A percentile compares a stretch with the other conserved stretches of the same genome.
Conservation (phyloP, 2,329 filamentous ascomycete genomes). For the Fusarium tuaranense region DNA sequence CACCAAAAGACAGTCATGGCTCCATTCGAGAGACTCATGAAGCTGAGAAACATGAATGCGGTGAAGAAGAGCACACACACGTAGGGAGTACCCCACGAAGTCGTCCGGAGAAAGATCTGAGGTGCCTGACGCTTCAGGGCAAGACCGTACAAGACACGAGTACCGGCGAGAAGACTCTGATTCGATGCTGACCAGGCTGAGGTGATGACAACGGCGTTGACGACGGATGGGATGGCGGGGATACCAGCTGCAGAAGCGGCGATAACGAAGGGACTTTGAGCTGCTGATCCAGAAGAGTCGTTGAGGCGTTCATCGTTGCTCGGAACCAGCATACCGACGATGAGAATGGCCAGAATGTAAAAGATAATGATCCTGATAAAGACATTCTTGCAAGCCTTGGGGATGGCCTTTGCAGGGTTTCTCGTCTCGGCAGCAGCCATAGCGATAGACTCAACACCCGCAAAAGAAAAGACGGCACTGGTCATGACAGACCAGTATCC, state of each 20-base stretch:
- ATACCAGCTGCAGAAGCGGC: conserved; percentile 77
- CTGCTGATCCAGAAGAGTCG: conserved; percentile 58
- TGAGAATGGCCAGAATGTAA: conserved; percentile 75
- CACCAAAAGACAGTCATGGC: conserved; percentile 75
- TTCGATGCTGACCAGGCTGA: conserved; percentile 79
- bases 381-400: conserved; percentile 66
- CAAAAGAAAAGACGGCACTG: conserved; percentile 76
- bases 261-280: conserved; percentile 73
- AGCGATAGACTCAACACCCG: conserved; percentile 72
- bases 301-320: conserved; percentile 67
- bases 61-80: conserved; percentile 66
- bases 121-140: conserved; percentile 71
- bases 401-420: conserved; percentile 66
- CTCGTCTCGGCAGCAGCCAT: conserved; percentile 71
- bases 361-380: conserved; percentile 69
- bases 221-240: conserved; percentile 74
- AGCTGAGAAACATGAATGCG: conserved; percentile 67
- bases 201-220: conserved; percentile 82
- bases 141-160: conserved; percentile 69
- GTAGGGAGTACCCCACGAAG: conserved; percentile 72
- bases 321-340: conserved; percentile 76
- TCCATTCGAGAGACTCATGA: conserved; percentile 66
- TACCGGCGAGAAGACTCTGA: conserved; percentile 70
- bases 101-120: conserved; percentile 68
- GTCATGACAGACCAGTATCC: conserved; percentile 73